Percentiles rank a stretch among this genome's conserved stretches.
Conservation (phyloP, 2,329 filamentous ascomycete species). For the Ophiostoma angusticollis region DNA sequence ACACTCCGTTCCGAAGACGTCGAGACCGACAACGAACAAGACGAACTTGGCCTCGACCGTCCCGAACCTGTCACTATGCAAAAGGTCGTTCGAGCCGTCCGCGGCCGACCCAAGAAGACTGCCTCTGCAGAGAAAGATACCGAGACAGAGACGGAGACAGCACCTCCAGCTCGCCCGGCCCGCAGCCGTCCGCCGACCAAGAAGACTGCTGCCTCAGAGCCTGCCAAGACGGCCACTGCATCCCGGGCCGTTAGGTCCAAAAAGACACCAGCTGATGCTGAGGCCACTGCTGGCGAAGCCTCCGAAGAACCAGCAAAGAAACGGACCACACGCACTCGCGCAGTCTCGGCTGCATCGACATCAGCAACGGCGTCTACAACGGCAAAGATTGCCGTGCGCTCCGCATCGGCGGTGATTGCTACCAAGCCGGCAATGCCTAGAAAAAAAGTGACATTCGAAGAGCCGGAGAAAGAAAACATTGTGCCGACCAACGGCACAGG, state of each 20-base stretch:
- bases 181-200: constrained; percentile 19
- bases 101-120: constrained; percentile 35
- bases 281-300: constrained; percentile 7
- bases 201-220: constrained; percentile 3
- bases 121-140: constrained; percentile 22
- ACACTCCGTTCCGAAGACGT: constrained; percentile 43
- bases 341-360: constrained; percentile 4
- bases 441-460: constrained; percentile 52
- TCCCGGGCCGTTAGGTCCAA: constrained; percentile 23
- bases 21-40: constrained; percentile 26
- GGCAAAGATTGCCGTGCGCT: constrained; percentile 23
- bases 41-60: constrained; percentile 19
- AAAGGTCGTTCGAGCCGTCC: constrained; percentile 27
- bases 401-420: constrained; percentile 20
- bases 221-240: constrained; percentile 9
- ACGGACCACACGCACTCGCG: constrained; percentile 24
- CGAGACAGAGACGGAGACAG: constrained; percentile 21
- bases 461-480: constrained; percentile 52
- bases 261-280: constrained; percentile 15
- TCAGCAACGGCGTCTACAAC: constrained; percentile 21
- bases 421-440: constrained; percentile 25
- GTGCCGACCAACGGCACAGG: constrained; percentile 24
- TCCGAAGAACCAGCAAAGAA: constrained; percentile 20
- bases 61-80: constrained; percentile 12
- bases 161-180: constrained; percentile 10